Percentiles rank a stretch among this genome's conserved stretches.
Conservation (phyloP, 352 stramenopile species). For the Phytophthora multivora region DNA sequence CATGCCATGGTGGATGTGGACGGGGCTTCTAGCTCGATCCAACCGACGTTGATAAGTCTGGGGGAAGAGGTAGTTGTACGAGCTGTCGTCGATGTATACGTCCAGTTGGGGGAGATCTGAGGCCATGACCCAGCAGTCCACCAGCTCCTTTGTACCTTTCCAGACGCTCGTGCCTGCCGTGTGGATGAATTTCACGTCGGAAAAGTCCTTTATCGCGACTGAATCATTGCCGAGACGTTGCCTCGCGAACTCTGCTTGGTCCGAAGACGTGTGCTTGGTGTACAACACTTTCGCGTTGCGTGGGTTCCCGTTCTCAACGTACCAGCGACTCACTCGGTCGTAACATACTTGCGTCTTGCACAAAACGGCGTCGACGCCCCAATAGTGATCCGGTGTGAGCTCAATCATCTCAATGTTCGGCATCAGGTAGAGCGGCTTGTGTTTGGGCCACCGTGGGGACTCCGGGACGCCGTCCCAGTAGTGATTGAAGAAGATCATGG, state of each 20-base stretch:
- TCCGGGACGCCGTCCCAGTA: conserved; percentile 46
- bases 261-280: conserved; percentile 47
- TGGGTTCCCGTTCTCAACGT: conserved; percentile 45
- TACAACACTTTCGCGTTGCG: conserved; percentile 44
- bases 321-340: conserved; percentile 42
- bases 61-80: conserved; percentile 26
- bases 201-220: conserved; percentile 29
- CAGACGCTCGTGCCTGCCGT: conserved; percentile 32
- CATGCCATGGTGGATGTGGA: conserved; percentile 31
- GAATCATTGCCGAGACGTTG: conserved; percentile 10
- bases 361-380: conserved; percentile 43
- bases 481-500: conserved; percentile 59
- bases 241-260: conserved; percentile 32
- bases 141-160: conserved; percentile 45
- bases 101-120: conserved; percentile 42
- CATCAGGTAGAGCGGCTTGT: conserved; percentile 51
- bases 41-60: conserved; percentile 14
- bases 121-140: conserved; percentile 47
- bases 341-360: conserved; percentile 55
- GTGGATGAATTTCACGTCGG: conserved; percentile 36
- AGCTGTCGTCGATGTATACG: conserved; percentile 43
- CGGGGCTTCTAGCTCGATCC: conserved; percentile 18
- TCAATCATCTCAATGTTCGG: conserved; percentile 62
- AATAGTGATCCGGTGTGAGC: conserved; percentile 39
- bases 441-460: conserved; percentile 29